Base-by-base conservation (phyloP, 129 eudicot genomes). In the Tagetes erecta region DNA sequence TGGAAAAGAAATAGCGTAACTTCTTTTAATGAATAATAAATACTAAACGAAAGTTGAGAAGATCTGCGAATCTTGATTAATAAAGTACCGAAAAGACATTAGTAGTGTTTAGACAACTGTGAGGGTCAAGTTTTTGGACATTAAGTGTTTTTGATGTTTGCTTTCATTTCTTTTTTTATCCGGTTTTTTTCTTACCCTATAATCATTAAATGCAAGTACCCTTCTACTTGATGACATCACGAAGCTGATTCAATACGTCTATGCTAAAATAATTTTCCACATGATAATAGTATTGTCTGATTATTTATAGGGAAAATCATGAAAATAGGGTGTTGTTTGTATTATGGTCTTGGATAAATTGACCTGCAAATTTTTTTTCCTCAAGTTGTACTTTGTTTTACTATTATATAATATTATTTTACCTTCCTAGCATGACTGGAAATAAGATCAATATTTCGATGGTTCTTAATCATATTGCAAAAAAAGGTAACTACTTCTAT, bases 31-130 rank as follows among this genome's bases (percentile, higher is more conserved):
- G 52, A 75, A 69, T n/a, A 70, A 44, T 27, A 30, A 74, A 50
- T 41, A 75, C 50, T 51, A 41, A 70, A 76, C 64, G 65, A 39
- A 50, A 80, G 69, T 74, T 44, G 12, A 72, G 64, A 68, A 63
- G 82, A 60, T 65, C 5, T 69, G 62, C 55, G 33, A 65, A 79
- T 79, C 82, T 72, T 72, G 58, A 35, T 72, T 64, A 72, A 72
- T 53, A 41, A 72, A 73, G 74, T 33, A 33, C 13, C 31, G 73
- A 79, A 79, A 72, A 72, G 74, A 65, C 83, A 64, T 45, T 20
- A 49, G 81, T 63, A 70, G 71, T 68, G 73, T 30, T 68, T 77
- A 47, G 64, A 72, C 82, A 79, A 72, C 73, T 79, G 63, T 52
- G 11, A 49, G 52, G 68, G 52, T 64, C 73, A 79, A 79, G 82